Conservation (phyloP, 257 asterid species). For the Solanum habrochaites region DNA sequence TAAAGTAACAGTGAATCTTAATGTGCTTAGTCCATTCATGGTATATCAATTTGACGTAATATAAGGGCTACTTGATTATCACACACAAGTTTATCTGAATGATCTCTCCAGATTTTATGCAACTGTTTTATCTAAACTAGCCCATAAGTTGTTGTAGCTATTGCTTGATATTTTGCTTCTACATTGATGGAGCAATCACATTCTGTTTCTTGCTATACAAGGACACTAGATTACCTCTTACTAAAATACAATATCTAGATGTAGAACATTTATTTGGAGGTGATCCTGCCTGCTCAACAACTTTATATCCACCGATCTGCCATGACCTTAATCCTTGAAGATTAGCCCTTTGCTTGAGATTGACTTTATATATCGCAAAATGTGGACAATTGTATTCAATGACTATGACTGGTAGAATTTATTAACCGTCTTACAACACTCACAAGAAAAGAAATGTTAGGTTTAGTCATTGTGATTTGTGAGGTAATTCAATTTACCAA, state of each 20-base stretch:
- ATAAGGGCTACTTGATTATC: neutral
- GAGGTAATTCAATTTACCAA: neutral
- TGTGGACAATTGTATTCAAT: neutral
- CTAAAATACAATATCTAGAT: neutral
- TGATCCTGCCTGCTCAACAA: neutral
- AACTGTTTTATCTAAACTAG: neutral
- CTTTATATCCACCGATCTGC: neutral
- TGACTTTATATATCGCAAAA: neutral
- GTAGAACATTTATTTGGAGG: neutral
- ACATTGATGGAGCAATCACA: neutral
- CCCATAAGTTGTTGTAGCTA: neutral
- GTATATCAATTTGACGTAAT: neutral
- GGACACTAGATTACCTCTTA: neutral
- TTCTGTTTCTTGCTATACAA: neutral
- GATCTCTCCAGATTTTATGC: neutral
- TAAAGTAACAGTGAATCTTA: neutral
- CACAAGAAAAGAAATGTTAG: neutral
- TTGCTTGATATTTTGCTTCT: neutral
- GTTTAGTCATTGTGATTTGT: neutral
- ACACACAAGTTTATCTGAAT: neutral
- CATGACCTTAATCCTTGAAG: neutral
- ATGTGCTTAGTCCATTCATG: neutral
- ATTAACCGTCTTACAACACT: neutral
- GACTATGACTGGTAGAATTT: neutral
- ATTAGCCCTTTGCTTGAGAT: neutral